Evolutionary conservation across 371 early-diverging fungal species (phyloP), one percentile per base, ranked within the genome.

Genomic region (Saksenaea vasiformis): DNA sequence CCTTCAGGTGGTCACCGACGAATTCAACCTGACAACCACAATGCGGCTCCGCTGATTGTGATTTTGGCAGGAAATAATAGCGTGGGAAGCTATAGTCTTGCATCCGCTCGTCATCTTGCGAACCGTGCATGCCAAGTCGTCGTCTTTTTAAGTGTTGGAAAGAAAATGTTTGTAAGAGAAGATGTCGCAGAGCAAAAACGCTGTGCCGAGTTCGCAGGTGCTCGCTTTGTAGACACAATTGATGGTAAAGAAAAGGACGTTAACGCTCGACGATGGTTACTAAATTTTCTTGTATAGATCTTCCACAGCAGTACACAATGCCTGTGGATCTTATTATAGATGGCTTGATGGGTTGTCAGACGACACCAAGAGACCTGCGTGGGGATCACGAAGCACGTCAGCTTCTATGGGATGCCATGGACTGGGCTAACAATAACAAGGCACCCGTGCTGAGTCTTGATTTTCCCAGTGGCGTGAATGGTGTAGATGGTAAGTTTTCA

Each of bases 311-410:
- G 41, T 65, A 76, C 2, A 79, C 83, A 5, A 80, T 77, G 5
- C 90, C 91, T 10, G 90, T 92, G 9, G 94, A 94, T 69, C 61
- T 92, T 14, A 91, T 94, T 61, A 81, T 94, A 53, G 94, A 94
- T 71, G 89, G 85, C 0, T 67, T 94, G 58, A 71, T 92, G 41
- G 93, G 93, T 1, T 72, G 83, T 15, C 79, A 85, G 53, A 79
- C 80, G 26, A 78, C 82, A 1, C 65, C 90, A 13, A 64, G 77
- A 44, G 85, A 86, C 58, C 66, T 90, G 26, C 63, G 77, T 8
- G 72, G 70, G 27, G 87, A 89, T 27, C 59, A 72, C 28, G 87
- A 85, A 39, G 64, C 60, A 0, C 81, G 83, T 7, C 65, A 69
- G 39, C 68, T 78, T 15, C 73, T 87, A 0, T 80, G 80, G 43